Evolutionary conservation across 768 basidiomycete genomes (phyloP), one percentile per base, ranked within the genome.

Genomic region (Psilocybe tampanensis): DNA sequence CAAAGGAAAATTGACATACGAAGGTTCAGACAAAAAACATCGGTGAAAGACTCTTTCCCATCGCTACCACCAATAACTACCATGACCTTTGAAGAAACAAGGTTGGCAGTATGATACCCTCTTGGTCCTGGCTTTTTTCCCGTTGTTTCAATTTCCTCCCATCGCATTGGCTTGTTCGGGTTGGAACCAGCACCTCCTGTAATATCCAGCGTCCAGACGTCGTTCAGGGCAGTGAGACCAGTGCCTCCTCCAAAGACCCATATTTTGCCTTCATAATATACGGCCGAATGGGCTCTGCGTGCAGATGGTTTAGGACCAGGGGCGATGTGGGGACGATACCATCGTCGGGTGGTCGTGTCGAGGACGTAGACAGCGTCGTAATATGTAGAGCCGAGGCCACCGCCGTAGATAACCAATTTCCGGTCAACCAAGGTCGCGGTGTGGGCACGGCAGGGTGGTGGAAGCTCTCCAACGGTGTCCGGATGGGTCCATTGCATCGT

Each of bases 171-270:
- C 17, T 60, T 66, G 13, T 56, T 61, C 1, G 60, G 48, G 2
- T 44, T 60, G 7, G 29, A 29, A 29, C 65, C 67, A 9, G 58
- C 56, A 6, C 63, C 59, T 9, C 64, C 63, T 42, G 52, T 67
- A 74, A 79, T 83, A 55, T 96, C 92, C 21, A 96, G 75, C 15
- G 88, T 85, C 94, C 94, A 96, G 18, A 95, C 74, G 69, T 97
- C 95, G 63, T 92, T 92, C 54, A 97, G 77, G 0, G 95, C 94
- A n/a, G 83, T 83, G 74, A 89, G 77, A 0, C 95, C 95, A 56
- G 94, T 95, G 2, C 95, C 95, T n/a, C 95, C 94, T 8, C 94
- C 95, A 64, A 96, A 97, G 3, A 97, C 73, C 77, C 90, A 92
- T 0, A 98, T 80, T 66, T 83, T 88, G 56, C 80, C 79, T 24